A percentile compares a stretch with the other conserved stretches of the same genome.
phyloP scores from a whole-genome alignment of 345 rosid species.

The Salix suchowensis region DNA sequence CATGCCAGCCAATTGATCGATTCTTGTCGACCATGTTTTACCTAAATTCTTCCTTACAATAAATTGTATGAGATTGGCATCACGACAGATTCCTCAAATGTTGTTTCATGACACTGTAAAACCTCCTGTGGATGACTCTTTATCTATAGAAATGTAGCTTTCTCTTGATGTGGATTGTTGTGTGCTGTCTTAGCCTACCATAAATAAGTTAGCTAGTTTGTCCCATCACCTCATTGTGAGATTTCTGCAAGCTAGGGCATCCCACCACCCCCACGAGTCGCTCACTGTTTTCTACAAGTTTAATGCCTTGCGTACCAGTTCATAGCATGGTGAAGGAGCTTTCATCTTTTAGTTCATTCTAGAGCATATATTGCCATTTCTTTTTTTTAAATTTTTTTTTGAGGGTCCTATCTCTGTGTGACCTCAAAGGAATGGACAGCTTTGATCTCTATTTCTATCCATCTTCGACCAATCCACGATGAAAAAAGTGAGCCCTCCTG shows the following conservation, averaged over 20 bases:
- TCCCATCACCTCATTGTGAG: constrained; percentile 14
- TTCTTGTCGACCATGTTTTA: background rate
- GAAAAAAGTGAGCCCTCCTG: background rate
- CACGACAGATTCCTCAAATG: background rate
- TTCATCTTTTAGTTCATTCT: background rate
- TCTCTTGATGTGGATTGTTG: background rate
- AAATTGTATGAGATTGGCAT: background rate
- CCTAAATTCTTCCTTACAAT: background rate
- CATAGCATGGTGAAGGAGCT: constrained; percentile 5
- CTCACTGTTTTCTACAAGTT: background rate
- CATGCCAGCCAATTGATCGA: background rate
- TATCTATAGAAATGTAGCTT: background rate
- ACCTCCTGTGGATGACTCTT: background rate
- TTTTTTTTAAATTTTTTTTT: background rate
- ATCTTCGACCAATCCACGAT: background rate
- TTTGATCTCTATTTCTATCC: background rate
- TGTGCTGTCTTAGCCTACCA: constrained; percentile 7
- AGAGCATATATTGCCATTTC: constrained; percentile 7
- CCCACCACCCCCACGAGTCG: constrained; percentile 6
- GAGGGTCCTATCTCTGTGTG: background rate
- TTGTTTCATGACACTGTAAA: background rate
- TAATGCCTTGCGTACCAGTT: background rate
- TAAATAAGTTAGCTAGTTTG: constrained; percentile 17
- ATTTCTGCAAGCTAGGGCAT: background rate
- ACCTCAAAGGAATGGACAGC: constrained; percentile 2